Percentiles rank a stretch among this genome's conserved stretches.
These are phyloP conservation scores for Cutaneotrichosporon sp. DNA, from an alignment of 1,284 basidiomycete genomes.

Conservation along the genomic window DNA sequence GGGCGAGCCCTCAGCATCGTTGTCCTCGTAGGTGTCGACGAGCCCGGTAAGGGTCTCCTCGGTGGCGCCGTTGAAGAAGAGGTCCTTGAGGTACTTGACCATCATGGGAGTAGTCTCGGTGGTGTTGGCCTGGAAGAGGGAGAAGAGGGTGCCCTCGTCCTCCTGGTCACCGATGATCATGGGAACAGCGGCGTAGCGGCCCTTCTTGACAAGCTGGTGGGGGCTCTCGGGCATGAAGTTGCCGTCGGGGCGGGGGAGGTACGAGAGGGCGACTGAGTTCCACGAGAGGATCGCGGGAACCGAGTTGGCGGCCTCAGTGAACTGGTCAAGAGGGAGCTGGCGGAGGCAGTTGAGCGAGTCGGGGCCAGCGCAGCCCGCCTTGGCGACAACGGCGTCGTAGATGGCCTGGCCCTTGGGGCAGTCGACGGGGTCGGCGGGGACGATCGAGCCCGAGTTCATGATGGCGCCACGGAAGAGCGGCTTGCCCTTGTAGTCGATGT, in stretches of 20 bases:
- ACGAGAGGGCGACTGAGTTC: conserved; percentile 45
- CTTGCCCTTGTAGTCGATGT: conserved; percentile 48
- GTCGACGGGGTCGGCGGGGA: conserved; percentile 25
- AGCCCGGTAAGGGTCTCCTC: conserved; percentile 25
- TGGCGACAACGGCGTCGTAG: conserved; percentile 18
- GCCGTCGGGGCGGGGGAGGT: conserved; percentile 61
- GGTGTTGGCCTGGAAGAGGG: conserved; percentile 34
- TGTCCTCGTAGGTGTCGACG: conserved; percentile 34
- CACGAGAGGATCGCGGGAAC: conserved; percentile 19
- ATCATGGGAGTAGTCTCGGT: conserved; percentile 24
- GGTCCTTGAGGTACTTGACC: conserved; percentile 25
- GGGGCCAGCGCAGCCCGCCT: conserved; percentile 22
- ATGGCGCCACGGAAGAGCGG: conserved; percentile 52
- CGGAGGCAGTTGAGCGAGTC: conserved; percentile 61
- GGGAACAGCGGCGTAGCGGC: conserved; percentile 21
- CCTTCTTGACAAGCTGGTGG: conserved; percentile 13
- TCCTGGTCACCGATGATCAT: conserved; percentile 33
- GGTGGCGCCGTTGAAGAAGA: conserved; percentile 29
- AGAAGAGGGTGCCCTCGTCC: conserved; percentile 24
- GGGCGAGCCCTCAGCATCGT: conserved; percentile 26
- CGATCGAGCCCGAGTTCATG: conserved; percentile 54
- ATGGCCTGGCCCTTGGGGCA: conserved; percentile 20
- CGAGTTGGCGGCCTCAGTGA: conserved; percentile 19
- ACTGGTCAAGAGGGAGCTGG: conserved; percentile 52
- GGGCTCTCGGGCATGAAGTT: conserved; percentile 58